A percentile compares a stretch with the other conserved stretches of the same genome.
Evolutionary conservation across 306 rosid genomes (phyloP).

Genomic region (Dalbergia cochinchinensis): DNA sequence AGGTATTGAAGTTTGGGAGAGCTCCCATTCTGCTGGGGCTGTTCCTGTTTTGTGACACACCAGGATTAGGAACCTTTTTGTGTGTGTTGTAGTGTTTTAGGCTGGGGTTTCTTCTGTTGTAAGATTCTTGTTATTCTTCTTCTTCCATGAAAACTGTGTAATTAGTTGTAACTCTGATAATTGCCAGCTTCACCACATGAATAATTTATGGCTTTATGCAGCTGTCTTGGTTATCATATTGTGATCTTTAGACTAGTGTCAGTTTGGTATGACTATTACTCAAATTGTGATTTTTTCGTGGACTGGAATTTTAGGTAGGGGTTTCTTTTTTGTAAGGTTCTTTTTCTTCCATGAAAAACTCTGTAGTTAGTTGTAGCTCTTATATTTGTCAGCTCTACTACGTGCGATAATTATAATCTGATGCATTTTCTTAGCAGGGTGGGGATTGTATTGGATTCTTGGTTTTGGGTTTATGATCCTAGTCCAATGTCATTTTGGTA

Average conservation of each 20-base stretch:
- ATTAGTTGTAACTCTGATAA: slow-evolving; percentile 16
- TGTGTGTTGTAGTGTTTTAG: neutral
- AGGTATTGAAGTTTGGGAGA: slow-evolving; percentile 96
- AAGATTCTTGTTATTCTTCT: slow-evolving; percentile 29
- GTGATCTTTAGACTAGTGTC: neutral
- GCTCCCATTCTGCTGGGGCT: slow-evolving; percentile 64
- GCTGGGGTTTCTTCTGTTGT: slow-evolving; percentile 26
- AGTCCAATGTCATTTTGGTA: neutral
- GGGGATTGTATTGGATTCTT: neutral
- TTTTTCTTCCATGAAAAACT: slow-evolving; percentile 33
- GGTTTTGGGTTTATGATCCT: neutral
- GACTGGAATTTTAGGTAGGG: neutral
- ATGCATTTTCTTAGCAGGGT: slow-evolving; percentile 1
- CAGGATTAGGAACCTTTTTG: neutral
- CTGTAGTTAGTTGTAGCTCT: slow-evolving; percentile 11
- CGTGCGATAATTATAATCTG: slow-evolving; percentile 12
- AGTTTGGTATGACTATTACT: neutral
- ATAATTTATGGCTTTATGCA: slow-evolving; percentile 30
- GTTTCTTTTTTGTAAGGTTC: slow-evolving; percentile 18
- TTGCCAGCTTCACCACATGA: neutral
- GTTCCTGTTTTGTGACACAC: slow-evolving; percentile 50
- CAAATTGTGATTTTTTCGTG: neutral
- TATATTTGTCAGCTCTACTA: slow-evolving; percentile 10
- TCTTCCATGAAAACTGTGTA: slow-evolving; percentile 29
- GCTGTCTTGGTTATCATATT: neutral